These are phyloP conservation scores for Mortierella claussenii DNA, from an alignment of 192 early-diverging fungal genomes.

Conservation along the genomic window DNA sequence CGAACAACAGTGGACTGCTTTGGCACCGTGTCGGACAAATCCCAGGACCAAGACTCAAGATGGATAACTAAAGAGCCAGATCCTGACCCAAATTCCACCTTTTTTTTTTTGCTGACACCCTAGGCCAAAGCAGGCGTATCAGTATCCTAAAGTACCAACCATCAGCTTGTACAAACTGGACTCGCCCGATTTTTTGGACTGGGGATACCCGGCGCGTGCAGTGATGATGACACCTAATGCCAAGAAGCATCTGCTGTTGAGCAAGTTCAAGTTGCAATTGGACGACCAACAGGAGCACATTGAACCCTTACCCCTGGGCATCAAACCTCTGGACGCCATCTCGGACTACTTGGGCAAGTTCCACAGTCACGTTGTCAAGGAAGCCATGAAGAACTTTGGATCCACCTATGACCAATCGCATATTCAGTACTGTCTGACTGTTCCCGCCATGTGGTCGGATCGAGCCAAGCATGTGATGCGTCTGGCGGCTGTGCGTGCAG, in stretches of 20 bases:
- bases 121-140: slow-evolving; percentile 55
- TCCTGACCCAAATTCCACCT: background rate
- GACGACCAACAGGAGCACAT: slow-evolving; percentile 55
- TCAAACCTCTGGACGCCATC: slow-evolving; percentile 53
- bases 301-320: slow-evolving; percentile 53
- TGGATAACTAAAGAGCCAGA: no score
- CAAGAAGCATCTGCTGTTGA: slow-evolving; percentile 53
- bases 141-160: slow-evolving; percentile 62
- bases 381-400: slow-evolving; percentile 58
- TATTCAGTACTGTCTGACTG: slow-evolving; percentile 59
- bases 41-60: no score
- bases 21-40: no score
- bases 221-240: slow-evolving; percentile 53
- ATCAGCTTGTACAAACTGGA: slow-evolving; percentile 54
- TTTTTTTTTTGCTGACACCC: background rate
- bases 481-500: slow-evolving; percentile 61
- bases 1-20: no score
- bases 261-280: slow-evolving; percentile 57
- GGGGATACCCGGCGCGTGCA: slow-evolving; percentile 60
- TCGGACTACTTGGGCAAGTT: slow-evolving; percentile 55
- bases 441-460: slow-evolving; percentile 67
- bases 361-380: slow-evolving; percentile 54
- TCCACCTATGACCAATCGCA: slow-evolving; percentile 52
- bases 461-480: slow-evolving; percentile 65
- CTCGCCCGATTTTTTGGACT: slow-evolving; percentile 56